Evolutionary conservation across 176 grass and related monocot species (phyloP).

Genomic region (Elymus sibiricus): DNA sequence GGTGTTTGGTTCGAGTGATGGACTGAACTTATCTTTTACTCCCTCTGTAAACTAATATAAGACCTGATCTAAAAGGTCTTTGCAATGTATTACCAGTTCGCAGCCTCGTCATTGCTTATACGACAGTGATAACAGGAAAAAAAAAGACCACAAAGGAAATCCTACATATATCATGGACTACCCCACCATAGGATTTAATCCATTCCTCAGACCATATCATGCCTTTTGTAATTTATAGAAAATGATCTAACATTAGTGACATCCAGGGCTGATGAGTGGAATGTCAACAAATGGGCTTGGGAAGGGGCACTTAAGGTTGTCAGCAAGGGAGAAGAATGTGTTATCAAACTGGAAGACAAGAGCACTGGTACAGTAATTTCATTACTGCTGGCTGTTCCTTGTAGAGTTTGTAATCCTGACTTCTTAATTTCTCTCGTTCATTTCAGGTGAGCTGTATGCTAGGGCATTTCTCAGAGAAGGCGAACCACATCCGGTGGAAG

Average conservation of each 20-base stretch:
- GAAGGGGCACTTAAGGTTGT: slow-evolving; percentile 90
- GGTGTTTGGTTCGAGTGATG: background rate
- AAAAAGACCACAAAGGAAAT: background rate
- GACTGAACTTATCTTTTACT: background rate
- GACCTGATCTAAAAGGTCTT: no score
- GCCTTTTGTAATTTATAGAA: background rate
- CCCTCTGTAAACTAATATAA: no score
- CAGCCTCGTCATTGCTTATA: background rate
- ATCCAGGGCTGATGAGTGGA: slow-evolving; percentile 94
- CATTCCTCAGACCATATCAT: background rate
- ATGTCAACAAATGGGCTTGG: slow-evolving; percentile 98
- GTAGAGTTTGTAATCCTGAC: background rate
- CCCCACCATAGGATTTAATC: background rate
- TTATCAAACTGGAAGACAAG: slow-evolving; percentile 92
- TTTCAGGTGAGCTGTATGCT: slow-evolving; percentile 87
- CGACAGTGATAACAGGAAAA: background rate
- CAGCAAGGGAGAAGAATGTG: slow-evolving; percentile 94
- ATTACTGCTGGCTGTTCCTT: background rate
- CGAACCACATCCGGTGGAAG: slow-evolving; percentile 89
- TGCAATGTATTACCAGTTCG: background rate
- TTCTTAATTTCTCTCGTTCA: slow-evolving; percentile 19
- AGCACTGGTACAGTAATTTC: slow-evolving; percentile 48
- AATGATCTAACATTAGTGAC: background rate
- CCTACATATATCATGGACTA: background rate
- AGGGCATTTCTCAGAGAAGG: slow-evolving; percentile 86